Percentiles rank a stretch among this genome's conserved stretches.
Evolutionary conservation across 768 basidiomycete species (phyloP).

Genomic region (Clavulina sp.): DNA sequence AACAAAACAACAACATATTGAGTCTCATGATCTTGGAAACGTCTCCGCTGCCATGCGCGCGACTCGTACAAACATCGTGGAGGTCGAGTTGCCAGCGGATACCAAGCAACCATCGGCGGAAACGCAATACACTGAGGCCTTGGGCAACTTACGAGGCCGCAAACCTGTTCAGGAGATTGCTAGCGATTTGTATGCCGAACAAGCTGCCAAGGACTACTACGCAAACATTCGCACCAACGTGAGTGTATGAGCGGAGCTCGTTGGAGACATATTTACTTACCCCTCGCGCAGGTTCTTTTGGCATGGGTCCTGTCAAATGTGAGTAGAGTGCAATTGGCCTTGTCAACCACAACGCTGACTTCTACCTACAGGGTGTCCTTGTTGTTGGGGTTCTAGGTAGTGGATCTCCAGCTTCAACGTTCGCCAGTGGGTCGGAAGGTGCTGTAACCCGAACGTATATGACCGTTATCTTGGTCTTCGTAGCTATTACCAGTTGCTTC

Average conservation of each 20-base stretch:
- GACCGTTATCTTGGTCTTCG: constrained; percentile 63
- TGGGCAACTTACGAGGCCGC: constrained; percentile 48
- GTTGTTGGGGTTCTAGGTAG: constrained; percentile 51
- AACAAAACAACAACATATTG: constrained; percentile 72
- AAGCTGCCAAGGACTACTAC: constrained; percentile 69
- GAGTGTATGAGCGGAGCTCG: constrained; percentile 6
- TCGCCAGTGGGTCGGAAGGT: constrained; percentile 29
- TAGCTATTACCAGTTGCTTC: constrained; percentile 47
- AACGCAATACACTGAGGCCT: constrained; percentile 66
- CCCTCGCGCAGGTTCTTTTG: constrained; percentile 36
- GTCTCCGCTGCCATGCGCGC: constrained; percentile 53
- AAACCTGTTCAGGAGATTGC: constrained; percentile 26
- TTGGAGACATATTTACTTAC: not conserved
- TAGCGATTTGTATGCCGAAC: constrained; percentile 32
- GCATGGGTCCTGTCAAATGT: constrained; percentile 79
- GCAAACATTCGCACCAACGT: constrained; percentile 74
- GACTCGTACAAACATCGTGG: constrained; percentile 36
- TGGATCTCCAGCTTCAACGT: constrained; percentile 40
- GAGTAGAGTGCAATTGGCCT: constrained; percentile 12
- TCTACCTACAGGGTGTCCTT: constrained; percentile 38
- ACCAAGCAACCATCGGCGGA: constrained; percentile 51
- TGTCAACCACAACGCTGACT: not conserved
- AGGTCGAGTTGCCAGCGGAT: constrained; percentile 68
- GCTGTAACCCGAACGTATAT: constrained; percentile 54
- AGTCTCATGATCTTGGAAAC: constrained; percentile 63